A percentile compares a stretch with the other conserved stretches of the same genome.
Conservation (phyloP, 192 early-diverging fungal genomes). For the Podila verticillata region DNA sequence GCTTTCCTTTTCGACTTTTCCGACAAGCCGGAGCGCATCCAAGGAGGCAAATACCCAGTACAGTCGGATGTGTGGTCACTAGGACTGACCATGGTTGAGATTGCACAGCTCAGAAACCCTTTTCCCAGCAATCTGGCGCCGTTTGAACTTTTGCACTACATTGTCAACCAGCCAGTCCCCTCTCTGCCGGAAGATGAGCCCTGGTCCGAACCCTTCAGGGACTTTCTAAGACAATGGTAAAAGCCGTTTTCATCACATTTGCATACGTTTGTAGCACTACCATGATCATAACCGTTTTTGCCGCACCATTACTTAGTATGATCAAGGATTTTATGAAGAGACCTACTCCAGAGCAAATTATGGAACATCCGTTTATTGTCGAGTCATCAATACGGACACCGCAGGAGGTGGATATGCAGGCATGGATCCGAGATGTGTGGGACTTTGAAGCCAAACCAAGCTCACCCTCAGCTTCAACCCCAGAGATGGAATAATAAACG, state of each 20-base stretch:
- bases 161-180: constrained; percentile 90
- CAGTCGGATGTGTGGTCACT: constrained; percentile 97
- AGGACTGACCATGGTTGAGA: constrained; percentile 92
- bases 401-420: constrained; percentile 69
- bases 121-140: constrained; percentile 86
- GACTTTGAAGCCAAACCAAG: constrained; percentile 23
- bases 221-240: constrained; percentile 80
- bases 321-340: constrained; percentile 77
- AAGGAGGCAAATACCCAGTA: constrained; percentile 87
- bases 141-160: constrained; percentile 94
- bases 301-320: constrained; percentile 55
- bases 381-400: constrained; percentile 57
- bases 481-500: too few relatives aligned
- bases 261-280: too few relatives aligned
- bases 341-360: constrained; percentile 75
- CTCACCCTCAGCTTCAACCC: neutral
- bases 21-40: constrained; percentile 98
- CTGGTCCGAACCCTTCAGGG: constrained; percentile 68
- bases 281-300: neutral
- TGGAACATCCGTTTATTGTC: constrained; percentile 75
- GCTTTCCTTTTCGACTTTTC: too few relatives aligned
- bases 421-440: constrained; percentile 82
- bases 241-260: neutral
- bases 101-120: constrained; percentile 91
- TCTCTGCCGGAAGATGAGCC: constrained; percentile 71